phyloP scores from a whole-genome alignment of 1,139 yeast species.

The Pneumocystis carinii region DNA sequence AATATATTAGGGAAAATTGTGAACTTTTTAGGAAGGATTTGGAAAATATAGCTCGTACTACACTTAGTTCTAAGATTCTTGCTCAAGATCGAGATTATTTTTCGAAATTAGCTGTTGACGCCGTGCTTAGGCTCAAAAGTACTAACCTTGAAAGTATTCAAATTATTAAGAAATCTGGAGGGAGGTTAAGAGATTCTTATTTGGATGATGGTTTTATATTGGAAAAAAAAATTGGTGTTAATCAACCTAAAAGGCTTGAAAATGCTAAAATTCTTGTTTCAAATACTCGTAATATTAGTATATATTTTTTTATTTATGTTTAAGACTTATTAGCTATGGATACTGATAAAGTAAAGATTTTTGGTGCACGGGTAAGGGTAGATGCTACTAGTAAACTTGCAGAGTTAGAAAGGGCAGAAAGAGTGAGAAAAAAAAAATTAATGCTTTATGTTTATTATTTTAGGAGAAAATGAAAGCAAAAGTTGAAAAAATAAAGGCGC shows the following conservation, averaged over 20 bases:
- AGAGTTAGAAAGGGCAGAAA: slow-evolving; percentile 89
- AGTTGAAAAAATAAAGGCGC: slow-evolving; percentile 71
- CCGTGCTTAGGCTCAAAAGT: slow-evolving; percentile 74
- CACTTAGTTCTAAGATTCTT: slow-evolving; percentile 80
- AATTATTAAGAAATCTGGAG: slow-evolving; percentile 85
- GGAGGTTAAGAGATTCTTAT: slow-evolving; percentile 78
- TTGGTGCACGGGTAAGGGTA: slow-evolving; percentile 95
- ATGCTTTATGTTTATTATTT: background rate
- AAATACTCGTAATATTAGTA: slow-evolving; percentile 39
- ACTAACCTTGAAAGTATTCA: slow-evolving; percentile 93
- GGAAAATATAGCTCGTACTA: slow-evolving; percentile 77
- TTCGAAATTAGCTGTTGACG: slow-evolving; percentile 83
- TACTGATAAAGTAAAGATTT: slow-evolving; percentile 90
- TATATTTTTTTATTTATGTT: background rate
- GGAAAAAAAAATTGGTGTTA: slow-evolving; percentile 82
- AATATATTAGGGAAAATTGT: slow-evolving; percentile 25
- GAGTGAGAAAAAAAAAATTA: background rate
- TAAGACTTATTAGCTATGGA: slow-evolving; percentile 44
- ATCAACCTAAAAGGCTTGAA: slow-evolving; percentile 74
- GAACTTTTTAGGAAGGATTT: slow-evolving; percentile 63
- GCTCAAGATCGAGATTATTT: slow-evolving; percentile 90
- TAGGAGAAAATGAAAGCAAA: slow-evolving; percentile 76
- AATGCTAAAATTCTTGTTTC: slow-evolving; percentile 84
- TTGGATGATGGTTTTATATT: slow-evolving; percentile 73
- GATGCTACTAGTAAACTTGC: slow-evolving; percentile 92